Evolutionary conservation across 345 rosid species (phyloP).

Genomic region (Triadica sebifera): DNA sequence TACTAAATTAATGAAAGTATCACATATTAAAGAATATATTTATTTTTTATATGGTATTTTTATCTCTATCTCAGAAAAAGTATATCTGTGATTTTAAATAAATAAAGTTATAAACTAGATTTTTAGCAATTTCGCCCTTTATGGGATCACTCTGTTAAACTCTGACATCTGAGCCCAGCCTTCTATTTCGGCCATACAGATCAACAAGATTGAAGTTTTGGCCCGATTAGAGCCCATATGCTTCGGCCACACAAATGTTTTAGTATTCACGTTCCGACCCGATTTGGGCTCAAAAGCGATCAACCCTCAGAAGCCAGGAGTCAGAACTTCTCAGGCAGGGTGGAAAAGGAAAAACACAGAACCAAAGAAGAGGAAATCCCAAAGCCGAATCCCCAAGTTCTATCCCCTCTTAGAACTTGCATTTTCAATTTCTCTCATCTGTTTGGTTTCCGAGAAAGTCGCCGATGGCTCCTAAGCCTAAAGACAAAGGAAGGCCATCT

Average conservation of each 20-base stretch:
- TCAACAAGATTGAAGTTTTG: too few species aligned
- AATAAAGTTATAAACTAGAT: too few species aligned
- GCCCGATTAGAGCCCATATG: too few species aligned
- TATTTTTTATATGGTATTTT: too few species aligned
- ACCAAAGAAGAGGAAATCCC: neutral
- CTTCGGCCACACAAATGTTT: too few species aligned
- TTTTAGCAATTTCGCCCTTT: too few species aligned
- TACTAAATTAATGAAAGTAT: too few species aligned
- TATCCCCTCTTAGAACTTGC: neutral
- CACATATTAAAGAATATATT: too few species aligned
- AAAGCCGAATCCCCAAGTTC: neutral
- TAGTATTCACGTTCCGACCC: too few species aligned
- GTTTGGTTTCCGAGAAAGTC: slow-evolving; percentile 13
- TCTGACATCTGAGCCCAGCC: neutral
- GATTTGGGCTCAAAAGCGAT: neutral
- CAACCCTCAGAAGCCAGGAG: neutral
- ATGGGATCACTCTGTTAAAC: too few species aligned
- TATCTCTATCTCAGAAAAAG: too few species aligned
- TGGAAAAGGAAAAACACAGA: neutral
- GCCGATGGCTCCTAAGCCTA: slow-evolving; percentile 13
- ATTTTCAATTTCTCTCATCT: neutral
- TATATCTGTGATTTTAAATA: too few species aligned
- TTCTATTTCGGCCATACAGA: neutral
- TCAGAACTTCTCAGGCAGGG: neutral
- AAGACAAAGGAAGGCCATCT: slow-evolving; percentile 12